phyloP scores from a whole-genome alignment of 2,329 filamentous ascomycete species.

The Aspergillus tamarii region DNA sequence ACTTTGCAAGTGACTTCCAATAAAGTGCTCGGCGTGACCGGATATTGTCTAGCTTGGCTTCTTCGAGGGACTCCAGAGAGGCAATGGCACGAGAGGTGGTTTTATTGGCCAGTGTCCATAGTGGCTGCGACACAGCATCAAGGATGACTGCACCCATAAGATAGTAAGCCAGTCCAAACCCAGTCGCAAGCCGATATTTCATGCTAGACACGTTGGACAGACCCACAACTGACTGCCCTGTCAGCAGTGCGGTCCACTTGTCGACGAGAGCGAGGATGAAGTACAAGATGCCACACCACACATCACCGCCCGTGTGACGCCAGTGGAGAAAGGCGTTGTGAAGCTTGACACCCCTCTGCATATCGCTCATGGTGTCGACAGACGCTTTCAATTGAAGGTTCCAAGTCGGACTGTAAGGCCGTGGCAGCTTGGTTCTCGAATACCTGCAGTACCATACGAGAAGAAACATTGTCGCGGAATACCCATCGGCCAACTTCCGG shows the following conservation, averaged over 20 bases:
- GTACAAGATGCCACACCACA: slow-evolving; percentile 58
- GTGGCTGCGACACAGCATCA: slow-evolving; percentile 56
- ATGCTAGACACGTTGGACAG: slow-evolving; percentile 40
- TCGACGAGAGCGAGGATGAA: slow-evolving; percentile 60
- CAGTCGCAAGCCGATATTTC: slow-evolving; percentile 51
- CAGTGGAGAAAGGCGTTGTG: slow-evolving; percentile 63
- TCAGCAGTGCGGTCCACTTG: slow-evolving; percentile 56
- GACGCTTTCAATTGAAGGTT: slow-evolving; percentile 60
- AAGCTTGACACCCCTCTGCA: slow-evolving; percentile 58
- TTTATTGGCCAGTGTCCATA: slow-evolving; percentile 45
- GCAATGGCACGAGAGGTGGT: slow-evolving; percentile 26
- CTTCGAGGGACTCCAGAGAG: slow-evolving; percentile 47
- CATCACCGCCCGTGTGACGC: slow-evolving; percentile 59
- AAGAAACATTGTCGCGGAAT: slow-evolving; percentile 57
- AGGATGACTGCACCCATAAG: slow-evolving; percentile 62
- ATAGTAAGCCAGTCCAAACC: slow-evolving; percentile 62
- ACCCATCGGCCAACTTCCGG: slow-evolving; percentile 53
- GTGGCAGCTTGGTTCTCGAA: slow-evolving; percentile 52
- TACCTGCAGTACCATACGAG: slow-evolving; percentile 58
- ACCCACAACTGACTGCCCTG: slow-evolving; percentile 47
- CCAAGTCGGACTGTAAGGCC: slow-evolving; percentile 61
- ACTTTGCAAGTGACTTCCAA: slow-evolving; percentile 54
- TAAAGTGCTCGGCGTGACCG: slow-evolving; percentile 40
- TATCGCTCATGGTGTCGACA: slow-evolving; percentile 55
- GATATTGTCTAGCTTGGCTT: slow-evolving; percentile 32